These are phyloP conservation scores for Ensete glaucum DNA, from an alignment of 176 grass and related monocot species.

Conservation along the genomic window DNA sequence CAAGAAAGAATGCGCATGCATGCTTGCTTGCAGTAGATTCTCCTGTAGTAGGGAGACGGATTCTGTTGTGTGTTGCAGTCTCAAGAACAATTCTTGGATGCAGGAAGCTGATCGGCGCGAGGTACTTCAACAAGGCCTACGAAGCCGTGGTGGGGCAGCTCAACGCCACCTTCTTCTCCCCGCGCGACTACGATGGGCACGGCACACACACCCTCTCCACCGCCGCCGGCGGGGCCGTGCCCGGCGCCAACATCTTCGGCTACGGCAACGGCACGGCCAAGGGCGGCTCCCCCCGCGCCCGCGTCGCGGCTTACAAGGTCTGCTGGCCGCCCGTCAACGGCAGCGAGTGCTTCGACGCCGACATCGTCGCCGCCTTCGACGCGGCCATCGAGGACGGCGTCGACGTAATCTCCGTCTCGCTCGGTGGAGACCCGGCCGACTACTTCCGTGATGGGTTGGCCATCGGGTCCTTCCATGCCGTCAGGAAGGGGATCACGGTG, in stretches of 20 bases:
- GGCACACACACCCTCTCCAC: slow-evolving; percentile 17
- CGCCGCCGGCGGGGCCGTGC: slow-evolving; percentile 6
- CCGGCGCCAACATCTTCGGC: slow-evolving; percentile 7
- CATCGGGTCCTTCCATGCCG: slow-evolving; percentile 13
- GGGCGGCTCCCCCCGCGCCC: slow-evolving; percentile 9
- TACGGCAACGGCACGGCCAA: slow-evolving; percentile 11
- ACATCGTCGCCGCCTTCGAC: slow-evolving; percentile 16
- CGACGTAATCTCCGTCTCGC: slow-evolving; percentile 7
- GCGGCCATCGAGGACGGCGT: slow-evolving; percentile 9
- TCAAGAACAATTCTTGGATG: too few species aligned
- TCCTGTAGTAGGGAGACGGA: too few species aligned
- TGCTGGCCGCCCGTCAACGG: slow-evolving; percentile 21
- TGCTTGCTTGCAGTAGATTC: too few species aligned
- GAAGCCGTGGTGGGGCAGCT: background rate
- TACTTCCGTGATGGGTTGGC: slow-evolving; percentile 3
- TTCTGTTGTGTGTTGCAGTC: too few species aligned
- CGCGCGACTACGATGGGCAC: slow-evolving; percentile 7
- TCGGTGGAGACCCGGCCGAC: slow-evolving; percentile 5
- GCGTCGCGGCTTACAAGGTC: slow-evolving; percentile 17
- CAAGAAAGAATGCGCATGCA: too few species aligned
- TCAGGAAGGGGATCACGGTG: slow-evolving; percentile 8
- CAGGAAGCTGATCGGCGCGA: slow-evolving; percentile 13
- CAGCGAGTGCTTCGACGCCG: slow-evolving; percentile 1
- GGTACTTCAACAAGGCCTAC: slow-evolving; percentile 1
- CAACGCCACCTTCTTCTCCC: background rate